Evolutionary conservation across 179 eudicot species (phyloP), one percentile per base, ranked within the genome.

Genomic region (Silene coronaria): DNA sequence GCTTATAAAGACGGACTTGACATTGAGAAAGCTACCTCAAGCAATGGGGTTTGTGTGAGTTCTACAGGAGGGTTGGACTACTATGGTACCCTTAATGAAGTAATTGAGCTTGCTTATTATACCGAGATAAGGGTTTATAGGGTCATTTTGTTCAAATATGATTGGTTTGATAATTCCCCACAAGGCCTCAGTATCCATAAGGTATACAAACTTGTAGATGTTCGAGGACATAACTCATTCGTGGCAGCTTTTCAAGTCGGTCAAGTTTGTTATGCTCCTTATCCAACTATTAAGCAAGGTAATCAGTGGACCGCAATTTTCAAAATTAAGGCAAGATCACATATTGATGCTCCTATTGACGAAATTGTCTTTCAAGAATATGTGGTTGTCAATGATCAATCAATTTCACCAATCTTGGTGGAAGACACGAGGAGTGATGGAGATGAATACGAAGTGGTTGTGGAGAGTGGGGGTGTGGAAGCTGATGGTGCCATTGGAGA

Each of bases 81-180:
- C 28, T 30, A 28, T 3, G 32, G 32, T 1, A 28, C 32, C 32
- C 32, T 28, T 28, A 28, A 28, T 28, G 32, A n/a, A n/a, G n/a
- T n/a, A n/a, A n/a, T n/a, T n/a, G n/a, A n/a, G n/a, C n/a, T n/a
- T n/a, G n/a, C n/a, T 28, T 59, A 32, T 11, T 0, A 28, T n/a
- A 51, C 66, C 22, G 3, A 6, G 1, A 8, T 6, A 26, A 21
- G 6, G 10, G 2, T 6, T 11, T 75, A 75, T 24, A 28, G 30
- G 14, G 34, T 32, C 23, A 58, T 67, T 2, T 53, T 75, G 12
- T 75, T 51, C 11, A 66, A 66, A 32, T 75, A 72, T 67, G 34
- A 66, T 30, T 75, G 65, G 72, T 9, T 66, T 10, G 72, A 75
- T 16, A 59, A 59, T 58, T 58, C 23, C 55, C 0, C 3, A 12